Evolutionary conservation across 371 early-diverging fungal species (phyloP), one percentile per base, ranked within the genome.

Genomic region (Mortierella sp.): DNA sequence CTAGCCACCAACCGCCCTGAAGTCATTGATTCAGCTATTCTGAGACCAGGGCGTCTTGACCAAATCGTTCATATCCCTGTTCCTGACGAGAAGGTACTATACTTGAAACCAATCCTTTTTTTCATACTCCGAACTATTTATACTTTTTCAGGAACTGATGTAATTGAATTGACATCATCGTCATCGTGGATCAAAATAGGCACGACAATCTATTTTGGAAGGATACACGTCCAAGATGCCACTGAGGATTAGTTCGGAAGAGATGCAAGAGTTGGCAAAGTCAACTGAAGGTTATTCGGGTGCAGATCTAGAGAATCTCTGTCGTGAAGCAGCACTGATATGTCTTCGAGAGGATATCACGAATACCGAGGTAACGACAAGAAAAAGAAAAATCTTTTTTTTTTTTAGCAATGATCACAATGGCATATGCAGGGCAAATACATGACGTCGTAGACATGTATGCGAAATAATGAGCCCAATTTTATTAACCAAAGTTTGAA

Each of bases 41-140:
- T 99, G 78, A 89, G 98, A 76, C 99, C 99, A 49, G 99, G 99
- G 30, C 96, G 99, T 70, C 92, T 99, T 61, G 99, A 99, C 86
- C 99, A 99, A 84, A 96, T 98, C 78, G 93, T 99, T 35, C 94
- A 97, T 83, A 94, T 99, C 64, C 94, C 98, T 37, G 88, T 96
- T 59, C 99, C 99, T 18, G 95, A 98, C 86, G 87, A 89, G 18
- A 69, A 84, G 70, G 90, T 87, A 81, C 22, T 47, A 88, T 87
- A 81, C 22, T 47, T 49, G n/a, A 49, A 49, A 49, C 5, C 16
- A 49, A 49, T 2, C 11, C 11, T 43, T 30, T 30, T 30, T 30
- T 45, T 45, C 5, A 45, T 45, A 5, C 16, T 45, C 18, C 11
- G 18, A 2, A 45, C 6, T 45, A 45, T 45, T 45, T 45, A 45